Conservation (phyloP, 305 asterid species). For the Withania somnifera region DNA sequence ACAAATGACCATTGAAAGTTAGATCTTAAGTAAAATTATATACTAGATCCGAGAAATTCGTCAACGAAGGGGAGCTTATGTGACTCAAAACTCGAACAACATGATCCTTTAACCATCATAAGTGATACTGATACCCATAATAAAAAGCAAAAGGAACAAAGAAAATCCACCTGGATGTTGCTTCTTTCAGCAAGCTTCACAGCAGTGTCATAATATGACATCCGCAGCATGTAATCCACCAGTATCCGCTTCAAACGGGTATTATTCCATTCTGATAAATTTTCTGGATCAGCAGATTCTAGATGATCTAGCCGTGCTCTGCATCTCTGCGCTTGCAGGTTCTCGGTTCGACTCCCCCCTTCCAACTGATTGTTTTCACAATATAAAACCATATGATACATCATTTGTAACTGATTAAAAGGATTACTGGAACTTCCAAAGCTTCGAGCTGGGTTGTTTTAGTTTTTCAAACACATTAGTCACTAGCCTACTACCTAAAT, state of each 20-base stretch:
- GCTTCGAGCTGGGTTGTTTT: background rate
- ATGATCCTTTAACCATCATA: background rate
- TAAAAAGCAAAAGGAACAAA: background rate
- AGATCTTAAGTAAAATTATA: background rate
- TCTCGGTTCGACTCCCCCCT: constrained; percentile 69
- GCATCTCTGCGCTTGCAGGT: constrained; percentile 89
- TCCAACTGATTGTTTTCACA: constrained; percentile 53
- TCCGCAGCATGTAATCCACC: constrained; percentile 88
- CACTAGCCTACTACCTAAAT: background rate
- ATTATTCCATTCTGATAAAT: constrained; percentile 52
- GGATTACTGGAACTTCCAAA: background rate
- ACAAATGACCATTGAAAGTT: background rate
- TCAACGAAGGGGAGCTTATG: background rate
- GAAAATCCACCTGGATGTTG: constrained; percentile 57
- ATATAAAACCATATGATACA: background rate
- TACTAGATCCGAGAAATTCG: background rate
- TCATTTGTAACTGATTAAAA: background rate
- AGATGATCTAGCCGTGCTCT: constrained; percentile 72
- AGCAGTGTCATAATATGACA: constrained; percentile 94
- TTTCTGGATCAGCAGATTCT: constrained; percentile 70
- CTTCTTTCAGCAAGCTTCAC: constrained; percentile 70
- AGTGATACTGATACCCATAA: background rate
- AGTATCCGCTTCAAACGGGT: constrained; percentile 74
- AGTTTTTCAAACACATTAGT: background rate
- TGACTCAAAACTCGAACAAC: background rate